These are phyloP conservation scores for Schizothecium vesticola DNA, from an alignment of 495 filamentous ascomycete genomes.

Conservation along the genomic window DNA sequence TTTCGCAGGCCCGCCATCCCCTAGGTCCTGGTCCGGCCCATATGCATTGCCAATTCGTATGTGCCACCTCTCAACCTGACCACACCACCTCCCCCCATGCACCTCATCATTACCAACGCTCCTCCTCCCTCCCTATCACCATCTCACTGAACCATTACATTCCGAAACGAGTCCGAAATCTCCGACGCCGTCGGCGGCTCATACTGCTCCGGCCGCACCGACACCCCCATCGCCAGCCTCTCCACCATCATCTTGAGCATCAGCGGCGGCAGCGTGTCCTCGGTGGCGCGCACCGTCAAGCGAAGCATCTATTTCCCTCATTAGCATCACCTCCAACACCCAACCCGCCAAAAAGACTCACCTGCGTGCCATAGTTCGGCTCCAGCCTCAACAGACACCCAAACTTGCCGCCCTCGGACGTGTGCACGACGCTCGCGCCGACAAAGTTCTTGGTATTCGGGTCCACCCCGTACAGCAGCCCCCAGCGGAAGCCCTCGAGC, in stretches of 20 bases:
- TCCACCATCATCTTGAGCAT: constrained; percentile 85
- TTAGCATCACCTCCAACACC: not conserved
- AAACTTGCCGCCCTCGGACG: constrained; percentile 77
- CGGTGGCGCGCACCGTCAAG: constrained; percentile 88
- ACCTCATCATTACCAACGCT: not conserved
- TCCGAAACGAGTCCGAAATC: constrained; percentile 45
- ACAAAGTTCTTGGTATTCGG: constrained; percentile 89
- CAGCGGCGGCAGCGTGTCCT: constrained; percentile 76
- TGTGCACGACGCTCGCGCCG: constrained; percentile 85
- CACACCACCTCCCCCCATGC: not conserved
- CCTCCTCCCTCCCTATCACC: not conserved
- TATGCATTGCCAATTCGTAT: not conserved
- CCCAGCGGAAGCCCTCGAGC: constrained; percentile 82
- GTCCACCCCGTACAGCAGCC: constrained; percentile 77
- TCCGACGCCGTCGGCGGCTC: constrained; percentile 35
- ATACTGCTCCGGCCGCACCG: constrained; percentile 33
- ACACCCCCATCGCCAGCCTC: constrained; percentile 51
- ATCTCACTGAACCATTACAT: constrained; percentile 42
- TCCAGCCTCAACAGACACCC: constrained; percentile 91
- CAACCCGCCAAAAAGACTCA: constrained; percentile 32
- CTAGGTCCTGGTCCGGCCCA: not conserved
- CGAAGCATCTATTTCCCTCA: constrained; percentile 71
- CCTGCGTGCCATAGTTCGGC: constrained; percentile 87
- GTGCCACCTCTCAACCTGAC: not conserved
- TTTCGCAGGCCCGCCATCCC: not conserved